Conservation (phyloP, 176 grass and related monocot species). For the Oryza glaberrima region DNA sequence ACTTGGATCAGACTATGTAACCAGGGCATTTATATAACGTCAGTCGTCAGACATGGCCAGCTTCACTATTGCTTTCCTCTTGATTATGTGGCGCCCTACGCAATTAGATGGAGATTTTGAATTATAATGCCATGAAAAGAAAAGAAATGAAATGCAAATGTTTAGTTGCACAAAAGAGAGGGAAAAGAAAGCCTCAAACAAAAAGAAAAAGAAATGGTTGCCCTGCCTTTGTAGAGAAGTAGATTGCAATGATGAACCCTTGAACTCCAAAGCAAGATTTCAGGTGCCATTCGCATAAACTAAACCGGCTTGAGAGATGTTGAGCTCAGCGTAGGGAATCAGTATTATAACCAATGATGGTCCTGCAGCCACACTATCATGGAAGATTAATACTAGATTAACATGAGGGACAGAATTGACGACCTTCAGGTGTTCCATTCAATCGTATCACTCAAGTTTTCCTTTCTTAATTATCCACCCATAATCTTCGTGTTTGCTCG, state of each 20-base stretch:
- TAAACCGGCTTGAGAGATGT: slow-evolving; percentile 16
- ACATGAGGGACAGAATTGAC: not conserved
- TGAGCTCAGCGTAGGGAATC: not conserved
- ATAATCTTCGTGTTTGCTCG: not conserved
- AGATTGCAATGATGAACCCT: not conserved
- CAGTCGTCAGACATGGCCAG: not conserved
- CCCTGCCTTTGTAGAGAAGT: not conserved
- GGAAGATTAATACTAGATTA: slow-evolving; percentile 9
- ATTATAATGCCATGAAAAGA: not conserved
- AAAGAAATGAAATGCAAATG: not conserved
- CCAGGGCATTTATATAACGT: not conserved
- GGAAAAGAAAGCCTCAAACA: not conserved
- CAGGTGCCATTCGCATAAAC: slow-evolving; percentile 37
- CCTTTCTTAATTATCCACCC: slow-evolving; percentile 1
- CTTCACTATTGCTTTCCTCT: not conserved
- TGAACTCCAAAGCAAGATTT: slow-evolving; percentile 11
- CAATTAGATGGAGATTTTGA: not conserved
- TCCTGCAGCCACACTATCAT: not conserved
- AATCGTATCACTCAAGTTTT: not conserved
- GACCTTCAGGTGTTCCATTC: slow-evolving; percentile 24
- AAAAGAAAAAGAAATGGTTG: not conserved
- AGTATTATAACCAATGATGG: not conserved
- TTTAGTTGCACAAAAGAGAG: not conserved
- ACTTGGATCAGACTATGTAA: not conserved
- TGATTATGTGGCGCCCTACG: not conserved